Base-by-base conservation (phyloP, 768 basidiomycete species). In the Psilocybe subaeruginosa region DNA sequence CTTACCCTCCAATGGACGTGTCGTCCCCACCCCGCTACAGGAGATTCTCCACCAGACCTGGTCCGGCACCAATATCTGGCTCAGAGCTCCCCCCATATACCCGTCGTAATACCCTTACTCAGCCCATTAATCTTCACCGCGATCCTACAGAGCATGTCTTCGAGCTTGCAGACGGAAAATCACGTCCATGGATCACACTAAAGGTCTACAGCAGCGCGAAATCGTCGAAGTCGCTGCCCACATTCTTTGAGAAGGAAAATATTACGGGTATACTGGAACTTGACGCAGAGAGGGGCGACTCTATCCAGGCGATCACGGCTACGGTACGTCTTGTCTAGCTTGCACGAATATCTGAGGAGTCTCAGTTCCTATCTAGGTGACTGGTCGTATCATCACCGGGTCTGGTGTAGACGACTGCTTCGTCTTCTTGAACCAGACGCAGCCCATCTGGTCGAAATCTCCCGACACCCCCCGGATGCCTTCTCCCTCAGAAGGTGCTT, bases 201-300 rank as follows among this genome's bases (percentile, higher is more conserved):
- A 80, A 75, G 54, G 70, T 83, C 60, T 73, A 69, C 68, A 84
- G 82, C 74, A 82, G 81, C 65, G 83, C 83, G 11, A 82, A 81
- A 69, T 83, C 83, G 3, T 72, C 79, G 8, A 80, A 79, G 57
- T 82, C 81, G 54, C 70, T 83, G 35, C 82, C 83, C 8, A 81
- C 80, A 19, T 82, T 81, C 69, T 81, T 79, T 66, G 82, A 85
- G 75, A 84, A 82, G 73, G 82, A 84, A 69, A 77, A 78, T 51
- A 78, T 85, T 72, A 80, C 72, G 54, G 82, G 81, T 46, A 73
- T 71, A 43, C 72, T 85, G 50, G 78, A 82, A 65, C 68, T 85
- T 63, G 69, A 74, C 54, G 81, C 80, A 29, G 82, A 83, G 64
- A 79, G 76, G 71, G 81, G 81, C 30, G 82, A 85, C 67, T 83